These are phyloP conservation scores for Nemania serpens DNA, from an alignment of 2,329 filamentous ascomycete genomes.

Conservation along the genomic window DNA sequence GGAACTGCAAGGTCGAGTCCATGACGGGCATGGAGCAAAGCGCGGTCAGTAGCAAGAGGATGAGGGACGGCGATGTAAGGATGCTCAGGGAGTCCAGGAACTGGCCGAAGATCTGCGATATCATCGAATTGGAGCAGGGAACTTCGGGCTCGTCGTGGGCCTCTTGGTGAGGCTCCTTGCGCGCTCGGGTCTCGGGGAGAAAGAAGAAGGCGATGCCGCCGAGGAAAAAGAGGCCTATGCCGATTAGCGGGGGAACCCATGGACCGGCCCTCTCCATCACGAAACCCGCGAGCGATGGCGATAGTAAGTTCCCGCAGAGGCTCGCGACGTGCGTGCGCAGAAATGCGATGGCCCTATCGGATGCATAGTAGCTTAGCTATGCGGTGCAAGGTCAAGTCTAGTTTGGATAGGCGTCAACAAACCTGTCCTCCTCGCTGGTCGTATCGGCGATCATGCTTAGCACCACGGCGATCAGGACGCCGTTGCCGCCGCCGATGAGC, in stretches of 20 bases:
- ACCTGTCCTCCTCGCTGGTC: conserved; percentile 29
- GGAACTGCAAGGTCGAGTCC: conserved; percentile 31
- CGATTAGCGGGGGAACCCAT: conserved; percentile 36
- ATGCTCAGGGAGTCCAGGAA: conserved; percentile 38
- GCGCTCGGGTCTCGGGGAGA: conserved; percentile 37
- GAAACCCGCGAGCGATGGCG: conserved; percentile 36
- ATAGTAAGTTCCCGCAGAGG: conserved; percentile 49
- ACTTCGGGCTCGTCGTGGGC: conserved; percentile 3
- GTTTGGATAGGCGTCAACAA: background rate
- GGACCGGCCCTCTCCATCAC: conserved; percentile 38
- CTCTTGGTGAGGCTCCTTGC: background rate
- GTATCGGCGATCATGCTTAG: conserved; percentile 46
- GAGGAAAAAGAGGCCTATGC: conserved; percentile 23
- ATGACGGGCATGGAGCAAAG: conserved; percentile 29
- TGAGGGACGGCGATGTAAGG: conserved; percentile 33
- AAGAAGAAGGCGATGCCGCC: conserved; percentile 32
- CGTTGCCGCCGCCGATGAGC: conserved; percentile 45
- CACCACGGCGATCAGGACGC: conserved; percentile 40
- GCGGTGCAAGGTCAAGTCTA: background rate
- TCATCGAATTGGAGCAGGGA: conserved; percentile 14
- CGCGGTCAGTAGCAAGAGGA: conserved; percentile 33
- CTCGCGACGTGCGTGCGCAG: conserved; percentile 59
- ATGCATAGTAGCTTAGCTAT: background rate
- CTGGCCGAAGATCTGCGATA: conserved; percentile 18
- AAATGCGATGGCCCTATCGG: conserved; percentile 44